These are phyloP conservation scores for Teratosphaeria epicoccoides DNA, from an alignment of 2,329 filamentous ascomycete genomes.

Conservation along the genomic window DNA sequence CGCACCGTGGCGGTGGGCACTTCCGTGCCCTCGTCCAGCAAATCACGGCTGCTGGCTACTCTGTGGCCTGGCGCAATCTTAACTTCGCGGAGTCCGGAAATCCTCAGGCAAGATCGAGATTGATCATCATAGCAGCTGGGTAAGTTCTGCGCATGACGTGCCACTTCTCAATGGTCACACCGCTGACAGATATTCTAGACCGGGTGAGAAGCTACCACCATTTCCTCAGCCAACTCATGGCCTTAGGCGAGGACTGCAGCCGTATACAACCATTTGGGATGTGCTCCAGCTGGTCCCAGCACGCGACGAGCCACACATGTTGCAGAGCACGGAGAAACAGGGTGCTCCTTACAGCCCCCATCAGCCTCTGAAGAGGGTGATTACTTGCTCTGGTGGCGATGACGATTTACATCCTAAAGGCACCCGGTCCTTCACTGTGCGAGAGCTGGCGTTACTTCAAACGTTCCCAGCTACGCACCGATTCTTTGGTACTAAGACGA, in stretches of 20 bases:
- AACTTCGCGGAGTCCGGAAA: slow-evolving; percentile 40
- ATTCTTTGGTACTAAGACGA: slow-evolving; percentile 13
- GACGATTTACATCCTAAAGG: slow-evolving; percentile 58
- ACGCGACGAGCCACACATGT: slow-evolving; percentile 7
- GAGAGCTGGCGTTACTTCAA: slow-evolving; percentile 60
- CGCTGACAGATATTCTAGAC: slow-evolving; percentile 35
- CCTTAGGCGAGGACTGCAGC: slow-evolving; percentile 17
- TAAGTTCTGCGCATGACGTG: slow-evolving; percentile 22
- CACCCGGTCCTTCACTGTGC: slow-evolving; percentile 49
- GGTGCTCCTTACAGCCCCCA: slow-evolving; percentile 37
- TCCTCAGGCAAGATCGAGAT: slow-evolving; percentile 37
- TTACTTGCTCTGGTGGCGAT: slow-evolving; percentile 53
- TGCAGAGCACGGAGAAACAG: not conserved
- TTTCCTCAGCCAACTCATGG: slow-evolving; percentile 43
- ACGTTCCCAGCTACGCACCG: slow-evolving; percentile 41
- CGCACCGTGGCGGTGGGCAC: slow-evolving; percentile 31
- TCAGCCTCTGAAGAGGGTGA: slow-evolving; percentile 42
- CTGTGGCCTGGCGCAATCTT: slow-evolving; percentile 57
- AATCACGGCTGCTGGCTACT: slow-evolving; percentile 57
- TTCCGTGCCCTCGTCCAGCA: slow-evolving; percentile 52
- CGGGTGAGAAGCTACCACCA: slow-evolving; percentile 57
- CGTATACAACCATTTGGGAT: slow-evolving; percentile 33
- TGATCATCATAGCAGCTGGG: slow-evolving; percentile 46
- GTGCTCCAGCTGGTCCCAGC: slow-evolving; percentile 25
- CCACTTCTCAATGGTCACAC: not conserved